Evolutionary conservation across 805 yeast genomes (phyloP).

Genomic region (Ogataea trehaloabstinens): DNA sequence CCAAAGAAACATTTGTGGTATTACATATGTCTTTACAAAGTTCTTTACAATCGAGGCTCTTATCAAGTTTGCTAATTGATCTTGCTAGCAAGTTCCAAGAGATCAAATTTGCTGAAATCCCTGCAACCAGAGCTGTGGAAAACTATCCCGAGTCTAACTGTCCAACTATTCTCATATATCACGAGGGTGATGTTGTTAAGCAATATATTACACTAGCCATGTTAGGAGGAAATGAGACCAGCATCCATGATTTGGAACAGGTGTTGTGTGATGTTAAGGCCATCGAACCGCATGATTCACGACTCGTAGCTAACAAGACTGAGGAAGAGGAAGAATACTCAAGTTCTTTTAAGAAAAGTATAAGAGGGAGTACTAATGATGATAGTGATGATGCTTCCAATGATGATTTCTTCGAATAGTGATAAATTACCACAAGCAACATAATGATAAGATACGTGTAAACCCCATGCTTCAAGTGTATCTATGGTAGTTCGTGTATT

Average conservation of each 20-base stretch:
- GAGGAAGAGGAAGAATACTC: constrained; percentile 55
- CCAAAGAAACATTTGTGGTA: constrained; percentile 62
- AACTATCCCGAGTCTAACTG: constrained; percentile 87
- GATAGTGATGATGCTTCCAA: constrained; percentile 48
- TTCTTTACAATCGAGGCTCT: constrained; percentile 68
- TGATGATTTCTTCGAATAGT: constrained; percentile 52
- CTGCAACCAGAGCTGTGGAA: constrained; percentile 89
- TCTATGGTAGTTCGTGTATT: constrained; percentile 38
- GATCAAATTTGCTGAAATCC: constrained; percentile 87
- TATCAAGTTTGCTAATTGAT: constrained; percentile 54
- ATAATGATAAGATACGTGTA: no score
- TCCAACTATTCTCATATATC: constrained; percentile 86
- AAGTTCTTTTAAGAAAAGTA: constrained; percentile 50
- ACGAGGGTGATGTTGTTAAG: constrained; percentile 71
- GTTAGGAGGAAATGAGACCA: constrained; percentile 82
- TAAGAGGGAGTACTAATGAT: constrained; percentile 40
- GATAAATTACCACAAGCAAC: constrained; percentile 2
- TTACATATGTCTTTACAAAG: constrained; percentile 74
- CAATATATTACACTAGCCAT: constrained; percentile 79
- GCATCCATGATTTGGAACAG: constrained; percentile 65
- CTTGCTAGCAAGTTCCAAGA: constrained; percentile 73
- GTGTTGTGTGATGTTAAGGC: constrained; percentile 68
- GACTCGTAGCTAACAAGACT: constrained; percentile 58
- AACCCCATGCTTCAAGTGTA: no score
- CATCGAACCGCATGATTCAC: constrained; percentile 60